Percentiles rank a stretch among this genome's conserved stretches.
phyloP scores from a whole-genome alignment of 345 rosid species.

The Trapa incisa region DNA sequence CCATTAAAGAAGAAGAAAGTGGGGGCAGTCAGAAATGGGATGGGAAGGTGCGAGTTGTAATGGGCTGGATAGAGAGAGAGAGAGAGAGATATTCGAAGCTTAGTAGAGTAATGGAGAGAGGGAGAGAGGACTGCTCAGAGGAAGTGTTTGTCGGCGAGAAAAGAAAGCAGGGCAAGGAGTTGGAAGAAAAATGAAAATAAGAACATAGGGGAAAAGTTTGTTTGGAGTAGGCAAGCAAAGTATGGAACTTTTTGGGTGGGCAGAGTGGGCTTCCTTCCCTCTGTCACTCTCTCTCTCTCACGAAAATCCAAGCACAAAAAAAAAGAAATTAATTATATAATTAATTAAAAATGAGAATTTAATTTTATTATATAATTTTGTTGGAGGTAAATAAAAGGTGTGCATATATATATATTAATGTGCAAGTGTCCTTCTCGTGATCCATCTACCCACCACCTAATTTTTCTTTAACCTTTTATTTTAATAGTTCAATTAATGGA shows the following conservation, averaged over 20 bases:
- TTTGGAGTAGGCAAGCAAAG: conserved; percentile 11
- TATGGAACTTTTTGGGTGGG: conserved; percentile 1
- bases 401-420: no score
- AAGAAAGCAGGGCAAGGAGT: neutral
- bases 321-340: no score
- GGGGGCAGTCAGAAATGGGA: neutral
- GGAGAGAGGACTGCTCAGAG: conserved; percentile 1
- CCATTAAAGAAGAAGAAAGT: conserved; percentile 8
- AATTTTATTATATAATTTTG: no score
- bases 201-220: neutral
- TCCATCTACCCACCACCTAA: no score
- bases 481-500: no score
- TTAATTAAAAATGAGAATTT: no score
- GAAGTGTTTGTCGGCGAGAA: conserved; percentile 13
- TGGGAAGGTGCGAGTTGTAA: neutral
- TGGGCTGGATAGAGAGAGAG: neutral
- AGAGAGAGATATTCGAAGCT: conserved; percentile 15
- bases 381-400: no score
- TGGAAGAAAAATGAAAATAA: neutral
- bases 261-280: neutral
- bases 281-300: neutral
- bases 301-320: no score
- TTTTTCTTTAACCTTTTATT: no score
- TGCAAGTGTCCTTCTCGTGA: no score
- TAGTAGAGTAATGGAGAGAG: conserved; percentile 7